Evolutionary conservation across 441 rosid species (phyloP), one percentile per base, ranked within the genome.

Genomic region (Rhodomyrtus psidioides): DNA sequence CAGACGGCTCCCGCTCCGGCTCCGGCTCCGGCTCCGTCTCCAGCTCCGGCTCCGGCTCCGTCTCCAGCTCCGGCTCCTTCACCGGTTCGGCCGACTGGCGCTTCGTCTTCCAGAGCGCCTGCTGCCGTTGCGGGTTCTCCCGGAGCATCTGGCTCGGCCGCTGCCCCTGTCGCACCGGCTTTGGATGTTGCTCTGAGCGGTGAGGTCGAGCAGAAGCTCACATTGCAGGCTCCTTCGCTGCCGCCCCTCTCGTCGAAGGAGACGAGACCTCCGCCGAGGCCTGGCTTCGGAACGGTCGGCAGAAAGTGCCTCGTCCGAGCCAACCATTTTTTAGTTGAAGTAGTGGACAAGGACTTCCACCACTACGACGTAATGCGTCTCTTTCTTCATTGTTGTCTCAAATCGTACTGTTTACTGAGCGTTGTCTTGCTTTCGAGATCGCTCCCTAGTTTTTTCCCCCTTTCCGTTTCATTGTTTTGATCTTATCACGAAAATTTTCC

Each of bases 291-390:
- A 1, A 88, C n/a, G 0, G 10, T 10, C 0, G 99, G 99, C 26
- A 86, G 1, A 54, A 91, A 88, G 70, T 87, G 92, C 10, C 5
- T 70, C 4, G 91, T 97, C 1, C 86, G 90, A 30, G 98, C 98
- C 0, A 96, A 97, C 74, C 99, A 97, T n/a, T 97, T 97, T 54
- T 87, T 91, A 1, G 97, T 96, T 1, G 30, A 93, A 5, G 81
- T 94, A 3, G 91, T 93, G 0, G 89, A 91, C 5, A 84, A 26
- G 9, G 97, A 95, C 88, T 91, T 93, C 3, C 88, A 85, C 58
- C 98, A 96, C 26, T 97, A 97, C 34, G 97, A 94, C 70, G 99
- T 97, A 87, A 88, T 24, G n/a, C 79, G 6, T 17, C 19, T 26
- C 14, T 75, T 58, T 21, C 42, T 3, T 10, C 30, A 3, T 44